Conservation (phyloP, 768 basidiomycete genomes). For the Mycena floridula region DNA sequence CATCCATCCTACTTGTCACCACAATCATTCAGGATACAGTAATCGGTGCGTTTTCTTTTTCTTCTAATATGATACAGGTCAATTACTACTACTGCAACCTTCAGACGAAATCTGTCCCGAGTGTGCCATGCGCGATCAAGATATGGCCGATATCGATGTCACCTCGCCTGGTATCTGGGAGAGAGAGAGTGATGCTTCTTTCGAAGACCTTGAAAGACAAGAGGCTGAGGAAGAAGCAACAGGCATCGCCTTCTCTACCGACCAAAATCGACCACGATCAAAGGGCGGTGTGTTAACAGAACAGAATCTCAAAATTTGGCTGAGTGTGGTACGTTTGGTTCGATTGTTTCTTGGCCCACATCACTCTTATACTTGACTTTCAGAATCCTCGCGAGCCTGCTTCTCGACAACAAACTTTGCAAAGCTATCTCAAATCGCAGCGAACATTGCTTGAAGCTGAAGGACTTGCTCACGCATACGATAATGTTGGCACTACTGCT, state of each 20-base stretch:
- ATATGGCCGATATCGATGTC: slow-evolving; percentile 95
- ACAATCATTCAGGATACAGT: too few relatives aligned
- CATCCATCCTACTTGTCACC: too few relatives aligned
- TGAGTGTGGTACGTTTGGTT: too few relatives aligned
- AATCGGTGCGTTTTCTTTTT: too few relatives aligned
- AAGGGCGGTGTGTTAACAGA: slow-evolving; percentile 68
- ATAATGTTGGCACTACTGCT: too few relatives aligned
- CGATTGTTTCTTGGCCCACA: too few relatives aligned
- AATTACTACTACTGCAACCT: too few relatives aligned
- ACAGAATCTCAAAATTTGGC: slow-evolving; percentile 76
- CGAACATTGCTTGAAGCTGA: slow-evolving; percentile 78
- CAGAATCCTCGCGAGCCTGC: slow-evolving; percentile 91
- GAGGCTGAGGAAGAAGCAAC: too few relatives aligned
- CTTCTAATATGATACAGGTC: too few relatives aligned
- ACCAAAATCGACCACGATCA: slow-evolving; percentile 52
- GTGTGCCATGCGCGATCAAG: slow-evolving; percentile 97
- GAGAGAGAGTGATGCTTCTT: slow-evolving; percentile 78
- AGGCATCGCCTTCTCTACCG: slow-evolving; percentile 73
- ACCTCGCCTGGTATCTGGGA: slow-evolving; percentile 86
- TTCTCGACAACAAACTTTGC: slow-evolving; percentile 77
- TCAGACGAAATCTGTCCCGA: slow-evolving; percentile 94
- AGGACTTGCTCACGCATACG: slow-evolving; percentile 70
- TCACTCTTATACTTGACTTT: too few relatives aligned
- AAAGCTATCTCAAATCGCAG: slow-evolving; percentile 79
- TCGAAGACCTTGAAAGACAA: slow-evolving; percentile 65